Evolutionary conservation across 2,329 filamentous ascomycete genomes (phyloP).

Genomic region (Hymenoscyphus fraxineus): DNA sequence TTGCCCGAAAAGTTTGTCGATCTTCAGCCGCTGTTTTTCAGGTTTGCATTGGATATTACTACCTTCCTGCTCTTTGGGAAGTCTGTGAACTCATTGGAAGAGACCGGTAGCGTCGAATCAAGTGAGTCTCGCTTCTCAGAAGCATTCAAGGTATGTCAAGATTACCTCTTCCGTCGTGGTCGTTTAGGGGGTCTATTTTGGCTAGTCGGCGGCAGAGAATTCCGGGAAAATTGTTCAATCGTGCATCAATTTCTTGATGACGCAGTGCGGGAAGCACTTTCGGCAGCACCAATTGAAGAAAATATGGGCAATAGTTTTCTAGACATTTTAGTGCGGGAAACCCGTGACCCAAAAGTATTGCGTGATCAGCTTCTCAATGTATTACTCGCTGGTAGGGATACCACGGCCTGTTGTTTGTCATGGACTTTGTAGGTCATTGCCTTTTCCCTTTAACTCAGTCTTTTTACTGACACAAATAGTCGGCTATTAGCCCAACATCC

Average conservation of each 20-base stretch:
- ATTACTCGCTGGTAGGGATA: constrained; percentile 54
- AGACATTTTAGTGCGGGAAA: constrained; percentile 19
- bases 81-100: constrained; percentile 32
- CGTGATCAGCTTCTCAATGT: constrained; percentile 43
- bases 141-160: constrained; percentile 38
- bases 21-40: constrained; percentile 43
- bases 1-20: constrained; percentile 25
- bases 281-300: constrained; percentile 9
- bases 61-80: constrained; percentile 56
- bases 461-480: not conserved
- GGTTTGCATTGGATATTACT: constrained; percentile 52
- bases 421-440: constrained; percentile 35
- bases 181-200: constrained; percentile 12
- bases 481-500: constrained; percentile 43
- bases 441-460: not conserved
- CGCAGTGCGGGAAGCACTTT: constrained; percentile 34
- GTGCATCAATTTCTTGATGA: constrained; percentile 29
- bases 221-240: constrained; percentile 23
- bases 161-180: constrained; percentile 30
- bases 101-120: constrained; percentile 7
- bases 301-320: constrained; percentile 18
- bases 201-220: not conserved
- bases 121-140: constrained; percentile 31
- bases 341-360: constrained; percentile 33
- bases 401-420: constrained; percentile 42